phyloP scores from a whole-genome alignment of 2,329 filamentous ascomycete genomes.

The Colletotrichum salicis region DNA sequence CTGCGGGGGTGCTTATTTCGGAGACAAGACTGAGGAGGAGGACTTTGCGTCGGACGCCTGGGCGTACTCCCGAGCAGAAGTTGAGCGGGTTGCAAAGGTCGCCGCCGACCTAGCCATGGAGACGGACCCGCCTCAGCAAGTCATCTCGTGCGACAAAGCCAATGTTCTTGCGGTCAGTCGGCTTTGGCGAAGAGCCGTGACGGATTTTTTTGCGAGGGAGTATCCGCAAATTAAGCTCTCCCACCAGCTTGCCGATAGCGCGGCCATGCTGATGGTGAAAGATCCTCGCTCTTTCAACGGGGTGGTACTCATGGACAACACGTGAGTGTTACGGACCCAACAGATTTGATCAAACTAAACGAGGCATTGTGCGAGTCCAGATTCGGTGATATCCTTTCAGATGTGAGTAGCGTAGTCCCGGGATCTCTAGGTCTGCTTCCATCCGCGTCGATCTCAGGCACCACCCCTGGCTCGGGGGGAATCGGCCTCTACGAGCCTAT shows the following conservation, averaged over 20 bases:
- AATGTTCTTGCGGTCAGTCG: conserved; percentile 53
- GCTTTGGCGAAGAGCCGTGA: neutral
- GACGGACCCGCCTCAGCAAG: conserved; percentile 46
- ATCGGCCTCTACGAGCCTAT: conserved; percentile 10
- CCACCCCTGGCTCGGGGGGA: neutral
- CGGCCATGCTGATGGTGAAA: conserved; percentile 59
- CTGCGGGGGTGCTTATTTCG: conserved; percentile 62
- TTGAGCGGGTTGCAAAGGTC: conserved; percentile 59
- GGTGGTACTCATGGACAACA: neutral
- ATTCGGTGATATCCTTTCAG: neutral
- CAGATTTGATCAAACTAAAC: too few relatives aligned
- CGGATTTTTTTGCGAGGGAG: conserved; percentile 51
- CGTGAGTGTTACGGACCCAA: neutral
- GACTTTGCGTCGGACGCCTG: conserved; percentile 59
- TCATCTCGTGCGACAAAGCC: conserved; percentile 62
- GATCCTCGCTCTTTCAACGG: conserved; percentile 37
- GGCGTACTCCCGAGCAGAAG: conserved; percentile 56
- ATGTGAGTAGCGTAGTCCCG: neutral
- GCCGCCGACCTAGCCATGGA: conserved; percentile 55
- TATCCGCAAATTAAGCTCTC: conserved; percentile 54
- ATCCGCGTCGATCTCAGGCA: conserved; percentile 39
- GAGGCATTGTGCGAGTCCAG: neutral
- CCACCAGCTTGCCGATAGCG: conserved; percentile 59
- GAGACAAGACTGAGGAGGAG: conserved; percentile 55
- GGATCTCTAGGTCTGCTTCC: neutral